Conservation (phyloP, 495 filamentous ascomycete species). For the Friedmanniomyces simplex region DNA sequence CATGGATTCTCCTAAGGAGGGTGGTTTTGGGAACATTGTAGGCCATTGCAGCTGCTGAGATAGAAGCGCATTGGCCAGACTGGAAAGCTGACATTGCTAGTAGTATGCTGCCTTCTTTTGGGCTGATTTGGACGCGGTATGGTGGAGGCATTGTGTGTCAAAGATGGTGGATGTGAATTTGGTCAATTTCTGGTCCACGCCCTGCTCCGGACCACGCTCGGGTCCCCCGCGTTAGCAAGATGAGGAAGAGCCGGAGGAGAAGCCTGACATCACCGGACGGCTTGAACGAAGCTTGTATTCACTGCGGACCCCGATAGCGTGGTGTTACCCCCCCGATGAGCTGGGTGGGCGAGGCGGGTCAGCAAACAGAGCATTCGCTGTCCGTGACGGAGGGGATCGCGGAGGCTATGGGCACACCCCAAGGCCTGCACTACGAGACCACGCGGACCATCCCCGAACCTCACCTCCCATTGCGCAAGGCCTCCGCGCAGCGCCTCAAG, state of each 20-base stretch:
- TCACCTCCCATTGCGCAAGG: slow-evolving; percentile 18
- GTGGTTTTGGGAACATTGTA: no score
- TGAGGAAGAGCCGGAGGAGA: background rate
- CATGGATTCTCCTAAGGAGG: no score
- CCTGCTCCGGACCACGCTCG: no score
- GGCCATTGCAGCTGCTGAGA: no score
- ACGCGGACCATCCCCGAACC: slow-evolving; percentile 8
- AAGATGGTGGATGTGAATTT: no score
- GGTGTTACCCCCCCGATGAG: background rate
- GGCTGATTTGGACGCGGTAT: no score
- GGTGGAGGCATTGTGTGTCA: no score
- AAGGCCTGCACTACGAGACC: background rate
- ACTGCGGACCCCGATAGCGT: background rate
- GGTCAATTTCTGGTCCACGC: no score
- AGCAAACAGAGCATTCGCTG: background rate
- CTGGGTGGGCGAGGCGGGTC: background rate
- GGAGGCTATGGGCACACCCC: slow-evolving; percentile 8
- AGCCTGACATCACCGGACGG: background rate
- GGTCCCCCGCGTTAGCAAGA: background rate
- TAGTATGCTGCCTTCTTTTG: no score
- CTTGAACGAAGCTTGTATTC: no score
- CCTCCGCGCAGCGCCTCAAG: slow-evolving; percentile 7
- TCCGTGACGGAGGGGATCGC: background rate
- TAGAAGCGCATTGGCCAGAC: no score
- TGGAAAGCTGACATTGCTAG: no score